A percentile compares a stretch with the other conserved stretches of the same genome.
phyloP scores from a whole-genome alignment of 805 yeast species.

The Zygosaccharomyces pseudorouxii region DNA sequence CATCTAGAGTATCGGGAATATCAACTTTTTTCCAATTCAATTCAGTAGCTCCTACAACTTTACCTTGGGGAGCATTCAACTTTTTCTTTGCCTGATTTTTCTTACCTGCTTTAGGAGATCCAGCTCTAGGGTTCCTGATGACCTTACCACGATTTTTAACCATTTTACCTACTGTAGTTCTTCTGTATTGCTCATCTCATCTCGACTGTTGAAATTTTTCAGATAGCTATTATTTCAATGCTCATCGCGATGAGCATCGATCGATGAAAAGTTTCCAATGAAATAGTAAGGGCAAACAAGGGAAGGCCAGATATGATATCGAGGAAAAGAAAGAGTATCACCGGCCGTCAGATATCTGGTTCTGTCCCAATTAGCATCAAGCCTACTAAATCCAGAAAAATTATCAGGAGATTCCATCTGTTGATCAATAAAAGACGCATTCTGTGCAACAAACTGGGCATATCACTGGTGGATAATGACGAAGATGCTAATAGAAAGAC shows the following conservation, averaged over 20 bases:
- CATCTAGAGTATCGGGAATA: slow-evolving; percentile 77
- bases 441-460: slow-evolving; percentile 36
- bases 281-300: too few species aligned
- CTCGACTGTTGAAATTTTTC: slow-evolving; percentile 18
- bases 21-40: slow-evolving; percentile 78
- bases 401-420: slow-evolving; percentile 74
- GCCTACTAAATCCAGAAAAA: slow-evolving; percentile 65
- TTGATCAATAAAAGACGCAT: slow-evolving; percentile 52
- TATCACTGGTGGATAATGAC: slow-evolving; percentile 12
- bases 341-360: slow-evolving; percentile 32
- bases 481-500: slow-evolving; percentile 2
- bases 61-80: slow-evolving; percentile 1
- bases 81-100: not conserved
- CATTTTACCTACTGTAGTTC: slow-evolving; percentile 4
- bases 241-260: not conserved
- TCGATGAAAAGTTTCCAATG: slow-evolving; percentile 1
- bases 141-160: not conserved
- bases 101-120: not conserved
- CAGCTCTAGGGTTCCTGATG: not conserved
- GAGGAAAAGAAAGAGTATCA: slow-evolving; percentile 32
- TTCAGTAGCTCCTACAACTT: slow-evolving; percentile 44
- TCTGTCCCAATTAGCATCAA: slow-evolving; percentile 42
- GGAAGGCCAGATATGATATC: too few species aligned
- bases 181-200: not conserved
- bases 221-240: not conserved